Conservation (phyloP, 768 basidiomycete genomes). For the Pleurotus tuber-regium region DNA sequence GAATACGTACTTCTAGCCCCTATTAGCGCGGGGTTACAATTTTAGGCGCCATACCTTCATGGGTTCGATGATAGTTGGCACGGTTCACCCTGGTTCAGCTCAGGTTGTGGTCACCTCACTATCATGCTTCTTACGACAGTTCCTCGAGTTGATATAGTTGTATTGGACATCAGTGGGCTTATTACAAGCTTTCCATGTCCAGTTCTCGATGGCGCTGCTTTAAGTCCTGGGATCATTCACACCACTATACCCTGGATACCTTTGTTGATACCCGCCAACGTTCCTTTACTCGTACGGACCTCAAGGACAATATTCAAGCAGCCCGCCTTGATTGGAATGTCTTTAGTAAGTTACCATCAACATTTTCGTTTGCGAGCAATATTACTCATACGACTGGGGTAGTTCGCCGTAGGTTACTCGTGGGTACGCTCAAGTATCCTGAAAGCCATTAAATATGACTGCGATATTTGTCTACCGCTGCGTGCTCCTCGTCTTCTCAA, state of each 20-base stretch:
- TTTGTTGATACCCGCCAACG: not conserved
- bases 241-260: slow-evolving; percentile 17
- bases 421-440: not conserved
- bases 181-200: slow-evolving; percentile 18
- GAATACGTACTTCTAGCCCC: no score
- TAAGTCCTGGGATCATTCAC: slow-evolving; percentile 14
- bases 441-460: not conserved
- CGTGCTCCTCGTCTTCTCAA: not conserved
- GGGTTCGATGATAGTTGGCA: no score
- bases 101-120: no score
- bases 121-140: no score
- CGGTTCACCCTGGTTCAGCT: no score
- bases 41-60: no score
- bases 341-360: not conserved
- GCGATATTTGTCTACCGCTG: not conserved
- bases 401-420: not conserved
- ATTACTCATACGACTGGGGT: not conserved
- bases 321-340: not conserved
- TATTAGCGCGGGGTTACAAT: no score
- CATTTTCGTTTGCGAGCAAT: not conserved
- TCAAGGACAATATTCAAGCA: not conserved
- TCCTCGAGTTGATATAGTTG: no score
- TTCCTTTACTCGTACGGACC: not conserved
- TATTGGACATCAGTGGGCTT: not conserved
- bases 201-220: slow-evolving; percentile 18